Percentiles rank a stretch among this genome's conserved stretches.
These are phyloP conservation scores for Penicillium sp. DNA, from an alignment of 2,329 filamentous ascomycete species.

Conservation along the genomic window DNA sequence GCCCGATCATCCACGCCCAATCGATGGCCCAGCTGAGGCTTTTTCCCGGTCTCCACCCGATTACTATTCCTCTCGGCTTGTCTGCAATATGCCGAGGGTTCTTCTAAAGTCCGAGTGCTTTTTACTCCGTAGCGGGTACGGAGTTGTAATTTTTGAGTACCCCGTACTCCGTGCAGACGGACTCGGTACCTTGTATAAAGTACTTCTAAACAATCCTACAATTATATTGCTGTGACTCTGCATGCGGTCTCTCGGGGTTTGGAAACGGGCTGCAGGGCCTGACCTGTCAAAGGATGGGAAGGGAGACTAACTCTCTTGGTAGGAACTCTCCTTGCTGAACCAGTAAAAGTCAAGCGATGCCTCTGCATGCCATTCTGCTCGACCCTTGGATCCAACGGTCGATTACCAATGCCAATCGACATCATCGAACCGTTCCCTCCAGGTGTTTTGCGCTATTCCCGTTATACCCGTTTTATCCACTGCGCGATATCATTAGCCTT, in stretches of 20 bases:
- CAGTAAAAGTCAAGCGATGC: too few species aligned
- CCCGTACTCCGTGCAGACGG: background rate
- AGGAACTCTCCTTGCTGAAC: background rate
- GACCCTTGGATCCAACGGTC: background rate
- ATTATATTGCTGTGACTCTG: background rate
- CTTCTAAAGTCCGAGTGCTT: background rate
- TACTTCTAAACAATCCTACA: background rate
- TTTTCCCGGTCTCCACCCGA: constrained; percentile 4
- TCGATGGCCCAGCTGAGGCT: background rate
- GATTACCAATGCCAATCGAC: too few species aligned
- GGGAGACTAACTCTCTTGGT: background rate
- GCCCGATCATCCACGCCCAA: background rate
- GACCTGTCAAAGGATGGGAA: background rate
- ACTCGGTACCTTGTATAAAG: background rate
- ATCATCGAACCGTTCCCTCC: too few species aligned
- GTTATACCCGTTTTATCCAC: background rate
- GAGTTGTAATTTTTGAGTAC: background rate
- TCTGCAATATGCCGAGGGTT: background rate
- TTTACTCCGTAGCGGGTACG: too few species aligned
- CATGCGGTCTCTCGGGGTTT: background rate
- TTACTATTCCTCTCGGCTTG: background rate
- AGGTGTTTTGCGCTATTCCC: background rate
- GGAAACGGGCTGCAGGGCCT: background rate
- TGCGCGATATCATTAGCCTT: background rate
- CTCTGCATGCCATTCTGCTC: background rate